phyloP scores from a whole-genome alignment of 495 filamentous ascomycete species.

The Penicillium malachiteum region DNA sequence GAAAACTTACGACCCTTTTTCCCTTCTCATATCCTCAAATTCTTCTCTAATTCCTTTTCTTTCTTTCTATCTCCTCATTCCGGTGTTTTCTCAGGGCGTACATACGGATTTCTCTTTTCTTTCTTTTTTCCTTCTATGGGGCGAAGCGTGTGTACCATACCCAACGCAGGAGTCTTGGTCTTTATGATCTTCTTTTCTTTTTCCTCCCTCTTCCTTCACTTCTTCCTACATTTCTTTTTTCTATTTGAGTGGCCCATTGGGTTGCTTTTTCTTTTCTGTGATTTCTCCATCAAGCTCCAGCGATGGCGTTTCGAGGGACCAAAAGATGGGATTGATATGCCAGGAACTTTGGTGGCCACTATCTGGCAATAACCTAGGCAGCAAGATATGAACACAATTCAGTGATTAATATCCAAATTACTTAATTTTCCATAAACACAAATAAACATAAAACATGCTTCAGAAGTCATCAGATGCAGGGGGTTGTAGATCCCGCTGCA shows the following conservation, averaged over 20 bases:
- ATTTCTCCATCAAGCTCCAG: conserved; percentile 22
- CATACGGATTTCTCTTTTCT: conserved; percentile 13
- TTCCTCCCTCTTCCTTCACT: conserved; percentile 9
- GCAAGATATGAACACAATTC: not conserved
- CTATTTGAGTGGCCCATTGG: conserved; percentile 5
- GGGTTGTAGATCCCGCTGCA: not conserved
- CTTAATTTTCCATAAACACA: not conserved
- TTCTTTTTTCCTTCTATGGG: conserved; percentile 13
- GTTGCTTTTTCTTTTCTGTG: conserved; percentile 16
- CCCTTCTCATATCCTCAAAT: conserved; percentile 7
- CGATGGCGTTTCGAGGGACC: conserved; percentile 35
- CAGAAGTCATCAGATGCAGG: not conserved
- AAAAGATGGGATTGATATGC: conserved; percentile 19
- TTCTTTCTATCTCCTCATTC: conserved; percentile 6
- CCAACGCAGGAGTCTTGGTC: conserved; percentile 14
- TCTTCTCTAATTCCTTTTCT: conserved; percentile 15
- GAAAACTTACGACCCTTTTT: not conserved
- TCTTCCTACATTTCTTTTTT: conserved; percentile 1
- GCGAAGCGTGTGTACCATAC: conserved; percentile 29
- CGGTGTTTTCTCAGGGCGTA: conserved; percentile 16
- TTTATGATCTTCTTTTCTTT: conserved; percentile 9
- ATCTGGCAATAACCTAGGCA: not conserved
- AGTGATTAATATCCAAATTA: not conserved
- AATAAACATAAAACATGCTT: not conserved
- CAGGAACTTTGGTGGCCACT: not conserved